These are phyloP conservation scores for Tympanopsis confertula DNA, from an alignment of 2,329 filamentous ascomycete genomes.

Conservation along the genomic window DNA sequence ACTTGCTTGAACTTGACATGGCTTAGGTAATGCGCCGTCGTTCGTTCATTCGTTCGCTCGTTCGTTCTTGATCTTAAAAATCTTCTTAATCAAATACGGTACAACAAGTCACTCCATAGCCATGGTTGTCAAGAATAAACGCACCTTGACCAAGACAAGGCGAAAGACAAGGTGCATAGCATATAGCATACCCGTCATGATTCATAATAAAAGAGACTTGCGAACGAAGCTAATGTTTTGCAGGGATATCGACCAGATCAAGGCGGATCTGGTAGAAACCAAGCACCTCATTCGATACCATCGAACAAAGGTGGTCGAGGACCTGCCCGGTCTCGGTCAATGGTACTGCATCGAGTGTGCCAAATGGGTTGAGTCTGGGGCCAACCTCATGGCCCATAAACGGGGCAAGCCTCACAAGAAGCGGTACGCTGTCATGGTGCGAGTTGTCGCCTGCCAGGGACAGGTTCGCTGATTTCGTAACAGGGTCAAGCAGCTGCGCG, in stretches of 20 bases:
- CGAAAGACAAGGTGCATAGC: constrained; percentile 49
- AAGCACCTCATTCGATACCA: constrained; percentile 74
- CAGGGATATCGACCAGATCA: constrained; percentile 87
- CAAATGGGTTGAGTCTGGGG: constrained; percentile 87
- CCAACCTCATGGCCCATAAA: constrained; percentile 62
- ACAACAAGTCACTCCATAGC: no score
- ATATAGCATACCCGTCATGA: neutral
- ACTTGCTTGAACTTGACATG: no score
- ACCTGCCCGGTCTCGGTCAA: constrained; percentile 74
- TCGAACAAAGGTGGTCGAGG: constrained; percentile 67
- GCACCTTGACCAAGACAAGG: constrained; percentile 64
- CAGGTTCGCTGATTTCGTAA: constrained; percentile 37
- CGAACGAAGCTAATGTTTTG: constrained; percentile 7
- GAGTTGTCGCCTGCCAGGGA: constrained; percentile 63
- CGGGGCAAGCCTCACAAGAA: constrained; percentile 91
- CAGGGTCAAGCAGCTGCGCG: constrained; percentile 70
- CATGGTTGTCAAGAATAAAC: constrained; percentile 60
- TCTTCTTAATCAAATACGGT: no score
- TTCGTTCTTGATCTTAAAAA: no score
- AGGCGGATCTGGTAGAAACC: constrained; percentile 66
- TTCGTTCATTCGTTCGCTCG: no score
- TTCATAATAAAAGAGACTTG: neutral
- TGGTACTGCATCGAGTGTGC: constrained; percentile 88
- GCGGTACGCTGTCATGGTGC: constrained; percentile 39
- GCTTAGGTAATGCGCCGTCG: no score